Evolutionary conservation across 805 yeast genomes (phyloP), one percentile per base, ranked within the genome.

Genomic region (Alloascoidea africana): DNA sequence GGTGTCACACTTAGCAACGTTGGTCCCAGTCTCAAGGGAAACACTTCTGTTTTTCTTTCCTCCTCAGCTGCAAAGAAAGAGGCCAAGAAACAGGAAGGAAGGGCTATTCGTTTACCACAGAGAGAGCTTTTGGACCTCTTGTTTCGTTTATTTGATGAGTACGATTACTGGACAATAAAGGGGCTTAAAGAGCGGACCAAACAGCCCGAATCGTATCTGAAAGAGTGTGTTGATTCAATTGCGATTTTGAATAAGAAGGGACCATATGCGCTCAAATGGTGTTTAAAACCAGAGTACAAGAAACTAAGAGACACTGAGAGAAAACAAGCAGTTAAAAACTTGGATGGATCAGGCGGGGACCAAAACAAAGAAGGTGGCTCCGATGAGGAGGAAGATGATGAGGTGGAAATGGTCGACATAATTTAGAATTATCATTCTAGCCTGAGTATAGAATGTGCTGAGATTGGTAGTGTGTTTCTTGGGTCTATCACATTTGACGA

Each of bases 101-200:
- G 94, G 52, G 94, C 96, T 23, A 84, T 82, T 46, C 73, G 98
- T 55, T 83, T 91, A 79, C 95, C 94, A 30, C 76, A 83, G 62
- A 84, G 82, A 54, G 96, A 86, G 44, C 69, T 91, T 41, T 70
- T 89, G 67, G 96, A 87, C 57, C 61, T 83, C 46, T 62, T 91
- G 47, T 91, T 91, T 72, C 70, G 80, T 47, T 65, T 89, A 49
- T 91, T 91, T 58, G 96, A 86, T 56, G 93, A 87, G 55, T 85
- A 81, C 55, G 96, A 89, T 53, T 91, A 87, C 58, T 91, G 98
- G 98, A 76, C 91, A 6, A 68, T 91, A 67, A 86, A 86, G 58
- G 96, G 96, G 32, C 65, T 91, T 43, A 80, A 85, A 51, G 98
- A 91, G 54, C 72, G 94, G 47, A 86, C 96, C 2, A 77, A 79